Percentiles rank a stretch among this genome's conserved stretches.
Evolutionary conservation across 2,329 filamentous ascomycete species (phyloP).

Genomic region (Microcera coccophila): DNA sequence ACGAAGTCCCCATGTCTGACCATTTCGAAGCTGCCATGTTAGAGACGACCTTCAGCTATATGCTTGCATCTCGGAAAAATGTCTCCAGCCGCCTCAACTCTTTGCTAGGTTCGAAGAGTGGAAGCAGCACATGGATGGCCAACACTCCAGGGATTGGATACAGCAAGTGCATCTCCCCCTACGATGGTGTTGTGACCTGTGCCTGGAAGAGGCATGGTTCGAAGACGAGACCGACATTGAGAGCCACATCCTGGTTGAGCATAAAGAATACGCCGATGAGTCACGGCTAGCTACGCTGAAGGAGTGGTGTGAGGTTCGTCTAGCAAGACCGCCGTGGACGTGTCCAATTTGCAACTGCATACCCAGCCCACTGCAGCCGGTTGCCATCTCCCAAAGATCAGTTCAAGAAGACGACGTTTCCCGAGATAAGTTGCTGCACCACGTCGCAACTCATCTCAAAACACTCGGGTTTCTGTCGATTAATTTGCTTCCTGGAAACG

Average conservation of each 20-base stretch:
- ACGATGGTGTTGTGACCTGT: not conserved
- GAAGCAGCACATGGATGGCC: not conserved
- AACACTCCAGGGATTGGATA: not conserved
- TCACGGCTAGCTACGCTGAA: not conserved
- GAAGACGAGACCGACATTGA: not conserved
- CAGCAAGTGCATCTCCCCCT: not conserved
- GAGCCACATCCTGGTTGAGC: not conserved
- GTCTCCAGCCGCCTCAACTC: not conserved
- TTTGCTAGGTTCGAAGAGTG: not conserved
- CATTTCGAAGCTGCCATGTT: too few relatives aligned
- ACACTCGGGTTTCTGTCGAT: too few relatives aligned
- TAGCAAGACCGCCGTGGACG: not conserved
- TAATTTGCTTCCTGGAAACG: too few relatives aligned
- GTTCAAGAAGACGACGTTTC: too few relatives aligned
- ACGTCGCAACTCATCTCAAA: too few relatives aligned
- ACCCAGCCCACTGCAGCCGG: too few relatives aligned
- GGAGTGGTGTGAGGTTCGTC: not conserved
- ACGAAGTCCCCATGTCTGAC: too few relatives aligned
- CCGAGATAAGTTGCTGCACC: too few relatives aligned
- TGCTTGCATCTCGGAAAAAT: not conserved
- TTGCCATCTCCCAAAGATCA: too few relatives aligned
- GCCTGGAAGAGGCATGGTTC: not conserved
- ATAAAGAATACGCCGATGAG: not conserved
- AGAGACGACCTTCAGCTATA: too few relatives aligned
- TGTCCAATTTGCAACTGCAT: constrained; percentile 1